Evolutionary conservation across 352 stramenopile species (phyloP).

Genomic region (Globisporangium lucens): DNA sequence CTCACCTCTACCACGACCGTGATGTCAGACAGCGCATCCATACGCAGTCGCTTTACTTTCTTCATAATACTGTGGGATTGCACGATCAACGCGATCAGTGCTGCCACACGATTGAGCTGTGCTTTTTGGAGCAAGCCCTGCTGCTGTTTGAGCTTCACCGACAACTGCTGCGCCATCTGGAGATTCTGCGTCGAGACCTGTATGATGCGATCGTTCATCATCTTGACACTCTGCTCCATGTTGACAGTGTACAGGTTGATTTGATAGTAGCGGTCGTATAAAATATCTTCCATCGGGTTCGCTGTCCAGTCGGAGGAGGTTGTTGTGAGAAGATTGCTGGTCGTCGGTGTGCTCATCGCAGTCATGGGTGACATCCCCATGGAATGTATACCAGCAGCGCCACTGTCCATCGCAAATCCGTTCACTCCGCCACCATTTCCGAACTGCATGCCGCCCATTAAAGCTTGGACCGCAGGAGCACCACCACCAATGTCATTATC

Average conservation of each 20-base stretch:
- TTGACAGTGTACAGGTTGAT: constrained; percentile 38
- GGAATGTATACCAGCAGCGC: neutral
- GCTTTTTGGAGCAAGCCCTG: constrained; percentile 29
- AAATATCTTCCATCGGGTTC: constrained; percentile 52
- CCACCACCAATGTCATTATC: neutral
- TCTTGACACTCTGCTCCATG: constrained; percentile 37
- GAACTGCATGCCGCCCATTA: neutral
- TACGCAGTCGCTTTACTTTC: constrained; percentile 47
- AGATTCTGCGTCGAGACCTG: constrained; percentile 43
- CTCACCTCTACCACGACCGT: constrained; percentile 48
- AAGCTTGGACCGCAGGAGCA: neutral
- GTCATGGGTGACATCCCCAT: neutral
- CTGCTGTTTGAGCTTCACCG: constrained; percentile 25
- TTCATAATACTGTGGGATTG: constrained; percentile 51
- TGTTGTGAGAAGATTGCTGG: constrained; percentile 23
- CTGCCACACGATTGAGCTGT: constrained; percentile 28
- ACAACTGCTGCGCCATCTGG: constrained; percentile 27
- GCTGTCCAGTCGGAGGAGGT: constrained; percentile 24
- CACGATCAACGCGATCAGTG: constrained; percentile 53
- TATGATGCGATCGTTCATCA: constrained; percentile 44
- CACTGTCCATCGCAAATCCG: constrained; percentile 1
- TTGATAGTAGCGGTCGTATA: constrained; percentile 54
- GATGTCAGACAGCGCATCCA: constrained; percentile 57
- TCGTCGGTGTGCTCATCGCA: neutral
- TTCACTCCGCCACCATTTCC: constrained; percentile 1